A percentile compares a stretch with the other conserved stretches of the same genome.
These are phyloP conservation scores for Helianthus tuberosus DNA, from an alignment of 129 eudicot genomes.

Conservation along the genomic window DNA sequence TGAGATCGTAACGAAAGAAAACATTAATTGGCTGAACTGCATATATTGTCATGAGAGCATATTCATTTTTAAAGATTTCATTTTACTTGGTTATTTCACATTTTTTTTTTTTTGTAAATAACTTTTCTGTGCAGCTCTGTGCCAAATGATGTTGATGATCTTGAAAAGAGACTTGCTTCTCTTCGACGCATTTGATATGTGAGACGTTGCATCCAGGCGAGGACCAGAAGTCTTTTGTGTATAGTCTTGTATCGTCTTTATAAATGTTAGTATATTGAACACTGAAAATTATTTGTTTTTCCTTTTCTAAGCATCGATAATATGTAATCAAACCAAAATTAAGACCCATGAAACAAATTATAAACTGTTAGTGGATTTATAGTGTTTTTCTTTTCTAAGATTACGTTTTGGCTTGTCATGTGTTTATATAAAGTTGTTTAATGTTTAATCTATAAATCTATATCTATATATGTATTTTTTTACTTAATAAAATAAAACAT, in stretches of 20 bases:
- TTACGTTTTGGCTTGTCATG: too few relatives aligned
- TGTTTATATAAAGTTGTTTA: too few relatives aligned
- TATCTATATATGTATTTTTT: too few relatives aligned
- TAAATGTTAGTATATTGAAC: constrained; percentile 18
- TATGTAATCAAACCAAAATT: not conserved
- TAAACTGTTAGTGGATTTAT: not conserved
- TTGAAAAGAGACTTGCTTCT: constrained; percentile 89
- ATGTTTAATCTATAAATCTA: too few relatives aligned
- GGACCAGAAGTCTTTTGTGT: constrained; percentile 24
- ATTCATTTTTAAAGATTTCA: not conserved
- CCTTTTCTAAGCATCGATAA: not conserved
- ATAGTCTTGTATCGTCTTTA: constrained; percentile 30
- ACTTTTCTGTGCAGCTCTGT: constrained; percentile 42
- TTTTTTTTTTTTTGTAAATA: too few relatives aligned
- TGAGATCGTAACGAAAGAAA: not conserved
- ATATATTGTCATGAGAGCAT: not conserved
- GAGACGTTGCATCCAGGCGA: not conserved
- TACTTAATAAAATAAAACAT: too few relatives aligned
- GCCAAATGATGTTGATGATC: constrained; percentile 79
- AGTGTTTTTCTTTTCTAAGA: not conserved
- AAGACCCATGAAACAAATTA: not conserved
- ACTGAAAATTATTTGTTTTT: not conserved
- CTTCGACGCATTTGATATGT: constrained; percentile 68
- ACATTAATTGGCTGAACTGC: too few relatives aligned
- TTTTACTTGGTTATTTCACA: not conserved